Percentiles rank a stretch among this genome's conserved stretches.
phyloP scores from a whole-genome alignment of 2,329 filamentous ascomycete species.

The Achaetomium macrosporum region DNA sequence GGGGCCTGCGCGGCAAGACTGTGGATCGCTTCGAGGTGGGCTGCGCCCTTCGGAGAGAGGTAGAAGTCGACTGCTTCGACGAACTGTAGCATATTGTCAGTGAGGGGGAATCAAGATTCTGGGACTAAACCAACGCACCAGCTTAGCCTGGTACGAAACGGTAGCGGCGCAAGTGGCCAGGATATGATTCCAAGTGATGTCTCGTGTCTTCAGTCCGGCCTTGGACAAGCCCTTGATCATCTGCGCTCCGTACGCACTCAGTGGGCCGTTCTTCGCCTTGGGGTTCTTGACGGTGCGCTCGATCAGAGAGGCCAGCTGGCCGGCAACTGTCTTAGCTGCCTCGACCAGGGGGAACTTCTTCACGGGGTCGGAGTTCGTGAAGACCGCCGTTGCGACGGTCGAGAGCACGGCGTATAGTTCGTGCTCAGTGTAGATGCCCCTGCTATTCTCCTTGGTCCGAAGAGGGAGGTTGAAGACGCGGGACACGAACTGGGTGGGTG shows the following conservation, averaged over 20 bases:
- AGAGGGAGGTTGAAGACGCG: constrained; percentile 60
- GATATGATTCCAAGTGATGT: constrained; percentile 67
- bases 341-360: constrained; percentile 61
- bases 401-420: constrained; percentile 58
- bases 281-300: constrained; percentile 60
- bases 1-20: constrained; percentile 50
- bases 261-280: constrained; percentile 42
- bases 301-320: constrained; percentile 55
- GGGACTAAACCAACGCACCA: constrained; percentile 39
- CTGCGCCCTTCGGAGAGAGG: constrained; percentile 49
- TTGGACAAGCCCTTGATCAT: constrained; percentile 61
- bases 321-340: constrained; percentile 50
- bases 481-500: constrained; percentile 58
- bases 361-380: constrained; percentile 59
- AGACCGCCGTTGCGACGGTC: constrained; percentile 59
- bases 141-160: constrained; percentile 64
- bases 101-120: background rate
- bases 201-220: constrained; percentile 53
- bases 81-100: constrained; percentile 43
- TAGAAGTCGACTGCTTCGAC: constrained; percentile 70
- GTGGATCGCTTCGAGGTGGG: constrained; percentile 56
- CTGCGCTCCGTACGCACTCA: constrained; percentile 59
- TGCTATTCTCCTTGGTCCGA: constrained; percentile 55
- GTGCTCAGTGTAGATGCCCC: constrained; percentile 50
- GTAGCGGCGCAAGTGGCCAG: constrained; percentile 61